Conservation (phyloP, 805 yeast species). For the Debaryomyces hansenii region DNA sequence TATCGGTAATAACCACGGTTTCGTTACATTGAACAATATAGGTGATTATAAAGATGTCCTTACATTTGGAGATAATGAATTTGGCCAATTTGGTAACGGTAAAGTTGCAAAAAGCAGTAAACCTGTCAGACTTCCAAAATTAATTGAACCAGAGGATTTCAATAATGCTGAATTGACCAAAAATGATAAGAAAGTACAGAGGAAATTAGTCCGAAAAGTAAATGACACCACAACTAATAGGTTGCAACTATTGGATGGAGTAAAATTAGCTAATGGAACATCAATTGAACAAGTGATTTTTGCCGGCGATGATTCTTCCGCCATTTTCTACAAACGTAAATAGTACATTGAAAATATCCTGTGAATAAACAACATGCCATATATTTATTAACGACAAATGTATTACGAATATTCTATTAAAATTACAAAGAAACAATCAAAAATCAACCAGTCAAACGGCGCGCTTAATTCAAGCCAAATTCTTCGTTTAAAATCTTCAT, state of each 20-base stretch:
- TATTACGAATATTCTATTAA: neutral
- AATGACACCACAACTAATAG: constrained; percentile 41
- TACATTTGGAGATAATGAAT: constrained; percentile 82
- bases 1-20: constrained; percentile 65
- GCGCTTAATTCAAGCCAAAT: constrained; percentile 49
- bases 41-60: constrained; percentile 54
- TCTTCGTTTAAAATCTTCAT: constrained; percentile 78
- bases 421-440: neutral
- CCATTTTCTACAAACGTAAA: constrained; percentile 53
- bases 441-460: neutral
- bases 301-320: constrained; percentile 64
- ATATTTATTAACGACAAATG: too few species aligned
- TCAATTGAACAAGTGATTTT: constrained; percentile 54
- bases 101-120: constrained; percentile 57
- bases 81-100: constrained; percentile 85
- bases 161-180: constrained; percentile 7
- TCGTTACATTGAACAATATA: constrained; percentile 54
- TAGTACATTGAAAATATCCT: constrained; percentile 3
- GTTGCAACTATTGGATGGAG: constrained; percentile 41
- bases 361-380: neutral
- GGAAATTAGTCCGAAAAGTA: constrained; percentile 27
- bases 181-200: constrained; percentile 13
- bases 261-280: constrained; percentile 21
- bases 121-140: constrained; percentile 55
- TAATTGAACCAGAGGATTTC: constrained; percentile 55